Base-by-base conservation (phyloP, 108 stramenopile genomes). In the Poteriospumella lacustris region DNA sequence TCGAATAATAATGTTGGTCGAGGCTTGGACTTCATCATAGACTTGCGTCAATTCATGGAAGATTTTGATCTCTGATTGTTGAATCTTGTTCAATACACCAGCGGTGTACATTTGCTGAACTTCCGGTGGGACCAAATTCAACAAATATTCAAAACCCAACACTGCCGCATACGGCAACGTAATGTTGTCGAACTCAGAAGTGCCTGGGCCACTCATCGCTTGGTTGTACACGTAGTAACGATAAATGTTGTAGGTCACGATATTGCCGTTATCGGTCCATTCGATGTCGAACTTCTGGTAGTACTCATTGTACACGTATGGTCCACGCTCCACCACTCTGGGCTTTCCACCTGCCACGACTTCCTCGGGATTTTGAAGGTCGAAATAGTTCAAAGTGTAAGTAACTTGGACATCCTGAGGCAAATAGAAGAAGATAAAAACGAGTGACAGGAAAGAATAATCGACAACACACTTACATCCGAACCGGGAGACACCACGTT, bases 301-400 rank as follows among this genome's bases (percentile, higher is more conserved):
- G 33, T 73, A 73, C 33, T 73, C 70, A 73, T 52, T 28, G 36
- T 29, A 73, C 5, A 33, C 70, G 36, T 73, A 73, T 52, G 70
- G 70, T 73, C 70, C 70, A 33, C 3, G 26, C 24, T 73, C 70
- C 5, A 73, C 70, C 12, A 73, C 70, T 5, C 26, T 42, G 26
- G 70, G 70, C 36, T 73, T 73, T 15, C 31, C 43, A 56, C 70
- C 70, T 12, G 26, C 5, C 26, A 73, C 31, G 3, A 56, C 31
- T 34, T 73, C 70, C 9, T 5, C 26, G 33, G 70, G 12, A 73
- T 73, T 73, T 56, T 73, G 70, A 39, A 73, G n/a, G 36, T 73
- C 70, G 41, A 73, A 73, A 5, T 33, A 5, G 33, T 73, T 33
- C 12, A 73, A 19, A 42, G 26, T 33, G 31, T 73, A 73, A 9